Percentiles rank a stretch among this genome's conserved stretches.
Evolutionary conservation across 2,329 filamentous ascomycete species (phyloP).

Genomic region (Colletotrichum sp.): DNA sequence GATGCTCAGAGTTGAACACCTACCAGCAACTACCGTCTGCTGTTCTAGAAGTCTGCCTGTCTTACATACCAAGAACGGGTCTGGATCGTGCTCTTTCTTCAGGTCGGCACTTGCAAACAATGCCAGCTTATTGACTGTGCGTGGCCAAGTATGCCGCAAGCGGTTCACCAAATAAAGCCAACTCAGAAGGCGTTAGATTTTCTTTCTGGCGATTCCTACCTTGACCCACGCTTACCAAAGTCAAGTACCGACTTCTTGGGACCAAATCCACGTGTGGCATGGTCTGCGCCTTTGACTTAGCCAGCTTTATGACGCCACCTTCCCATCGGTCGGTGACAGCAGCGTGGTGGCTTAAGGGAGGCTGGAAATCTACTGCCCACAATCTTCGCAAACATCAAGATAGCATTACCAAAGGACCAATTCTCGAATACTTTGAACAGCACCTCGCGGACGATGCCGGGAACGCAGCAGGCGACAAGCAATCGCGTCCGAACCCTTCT

Average conservation of each 20-base stretch:
- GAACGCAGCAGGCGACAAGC: background rate
- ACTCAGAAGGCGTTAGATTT: background rate
- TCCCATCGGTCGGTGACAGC: background rate
- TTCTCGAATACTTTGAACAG: background rate
- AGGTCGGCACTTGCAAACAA: background rate
- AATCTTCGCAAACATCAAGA: background rate
- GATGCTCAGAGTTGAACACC: background rate
- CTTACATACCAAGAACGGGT: background rate
- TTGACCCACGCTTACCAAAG: background rate
- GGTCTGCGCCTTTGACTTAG: background rate
- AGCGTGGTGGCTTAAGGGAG: background rate
- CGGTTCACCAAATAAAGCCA: background rate
- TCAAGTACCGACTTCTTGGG: background rate
- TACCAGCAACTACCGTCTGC: background rate
- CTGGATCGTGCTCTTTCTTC: background rate
- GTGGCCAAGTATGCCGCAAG: background rate
- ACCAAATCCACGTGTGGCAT: background rate
- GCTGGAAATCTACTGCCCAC: background rate
- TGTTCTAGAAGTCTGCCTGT: background rate
- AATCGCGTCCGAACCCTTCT: background rate
- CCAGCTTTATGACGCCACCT: background rate
- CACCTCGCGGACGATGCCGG: background rate
- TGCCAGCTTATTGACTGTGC: background rate
- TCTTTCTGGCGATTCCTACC: background rate
- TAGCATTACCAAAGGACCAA: background rate